Evolutionary conservation across 345 rosid species (phyloP).

Genomic region (Geranium rotundifolium): DNA sequence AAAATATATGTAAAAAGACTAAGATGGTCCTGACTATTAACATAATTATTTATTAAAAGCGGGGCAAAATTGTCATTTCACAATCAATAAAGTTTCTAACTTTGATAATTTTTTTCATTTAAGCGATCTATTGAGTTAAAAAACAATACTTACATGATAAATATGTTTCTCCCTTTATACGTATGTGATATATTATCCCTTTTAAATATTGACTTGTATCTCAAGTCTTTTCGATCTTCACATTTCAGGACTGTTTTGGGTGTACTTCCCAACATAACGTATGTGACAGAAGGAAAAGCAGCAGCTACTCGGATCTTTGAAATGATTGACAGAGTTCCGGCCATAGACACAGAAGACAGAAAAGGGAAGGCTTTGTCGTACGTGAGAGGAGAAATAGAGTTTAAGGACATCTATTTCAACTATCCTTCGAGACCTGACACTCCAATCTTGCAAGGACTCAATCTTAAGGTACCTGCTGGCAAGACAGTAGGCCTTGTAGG

Average conservation of each 20-base stretch:
- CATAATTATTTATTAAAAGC: no score
- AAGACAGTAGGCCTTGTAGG: conserved; percentile 57
- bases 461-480: conserved; percentile 46
- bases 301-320: conserved; percentile 38
- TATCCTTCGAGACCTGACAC: conserved; percentile 63
- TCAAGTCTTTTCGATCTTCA: no score
- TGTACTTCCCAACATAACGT: conserved; percentile 50
- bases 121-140: no score
- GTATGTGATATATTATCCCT: no score
- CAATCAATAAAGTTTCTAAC: no score
- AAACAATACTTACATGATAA: no score
- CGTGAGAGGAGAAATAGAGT: conserved; percentile 53
- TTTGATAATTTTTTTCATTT: no score
- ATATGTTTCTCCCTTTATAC: no score
- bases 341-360: conserved; percentile 43
- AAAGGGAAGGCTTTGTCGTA: conserved; percentile 56
- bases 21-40: no score
- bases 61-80: no score
- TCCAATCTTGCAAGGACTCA: conserved; percentile 42
- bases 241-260: conserved; percentile 42
- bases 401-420: conserved; percentile 33
- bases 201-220: no score
- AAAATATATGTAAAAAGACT: no score
- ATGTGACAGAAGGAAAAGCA: conserved; percentile 44
- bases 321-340: conserved; percentile 41